Evolutionary conservation across 306 rosid genomes (phyloP), one percentile per base, ranked within the genome.

Genomic region (Myrica gale): DNA sequence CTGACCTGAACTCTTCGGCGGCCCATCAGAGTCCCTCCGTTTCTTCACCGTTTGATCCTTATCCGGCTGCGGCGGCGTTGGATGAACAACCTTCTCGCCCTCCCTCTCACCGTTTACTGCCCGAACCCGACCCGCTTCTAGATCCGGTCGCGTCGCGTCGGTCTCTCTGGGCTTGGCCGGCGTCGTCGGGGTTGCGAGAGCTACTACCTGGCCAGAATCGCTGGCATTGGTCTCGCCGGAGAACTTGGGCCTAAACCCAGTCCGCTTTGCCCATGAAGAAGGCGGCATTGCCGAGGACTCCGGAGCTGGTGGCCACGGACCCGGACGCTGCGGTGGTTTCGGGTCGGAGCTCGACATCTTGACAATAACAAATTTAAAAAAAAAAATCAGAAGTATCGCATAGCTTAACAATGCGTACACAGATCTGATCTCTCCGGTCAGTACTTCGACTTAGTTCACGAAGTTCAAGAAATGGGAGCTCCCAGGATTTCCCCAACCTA

Each of bases 221-320:
- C 76, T 23, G 56, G 87, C 87, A 86, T 85, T 88, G 56, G 97
- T 84, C 89, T 96, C 98, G 69, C 98, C 98, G 32, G 99, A 96
- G 81, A 96, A 90, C 76, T 92, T 92, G 56, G 99, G 98, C 79
- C 82, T 82, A 74, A 96, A 96, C 9, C 97, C 97, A 4, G 99
- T 96, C 76, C 85, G 83, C 79, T 90, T 92, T 19, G 99, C 99
- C 99, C 99, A 96, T 0, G 99, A 88, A 67, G 99, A 78, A 23
- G 98, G 96, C 39, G 98, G 93, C 85, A 88, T 58, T 88, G 93
- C 74, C 12, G 88, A 69, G 16, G 76, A 46, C 7, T 82, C 83
- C 10, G 94, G 87, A 0, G 75, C 89, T 9, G 94, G 93, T 0
- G 97, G 96, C 98, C 97, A 91, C 5, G 93, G 96, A 5, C 93